Evolutionary conservation across 106 monocot species (phyloP).

Genomic region (Dendrobium huoshanense): DNA sequence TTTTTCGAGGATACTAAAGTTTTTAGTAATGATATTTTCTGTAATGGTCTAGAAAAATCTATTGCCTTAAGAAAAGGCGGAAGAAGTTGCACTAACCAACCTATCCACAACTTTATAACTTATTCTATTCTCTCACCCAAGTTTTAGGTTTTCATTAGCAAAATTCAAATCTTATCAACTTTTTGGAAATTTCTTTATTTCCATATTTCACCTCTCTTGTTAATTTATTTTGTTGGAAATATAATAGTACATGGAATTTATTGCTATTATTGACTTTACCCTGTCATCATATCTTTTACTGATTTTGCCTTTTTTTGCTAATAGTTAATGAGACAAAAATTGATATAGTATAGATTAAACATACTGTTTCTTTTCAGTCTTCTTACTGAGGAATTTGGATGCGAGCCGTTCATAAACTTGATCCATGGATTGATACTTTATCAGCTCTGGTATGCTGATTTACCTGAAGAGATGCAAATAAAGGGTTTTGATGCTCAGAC

Average conservation of each 20-base stretch:
- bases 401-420: constrained; percentile 46
- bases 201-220: neutral
- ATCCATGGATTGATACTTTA: constrained; percentile 63
- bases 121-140: no score
- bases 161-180: neutral
- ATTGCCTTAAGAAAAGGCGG: no score
- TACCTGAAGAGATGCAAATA: constrained; percentile 52
- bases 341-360: neutral
- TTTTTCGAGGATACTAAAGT: neutral
- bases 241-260: neutral
- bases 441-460: constrained; percentile 61
- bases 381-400: constrained; percentile 28
- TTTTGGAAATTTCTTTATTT: neutral
- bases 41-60: no score
- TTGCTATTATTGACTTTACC: neutral
- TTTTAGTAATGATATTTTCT: no score
- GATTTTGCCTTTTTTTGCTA: neutral
- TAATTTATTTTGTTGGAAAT: neutral
- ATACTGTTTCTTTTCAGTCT: constrained; percentile 36
- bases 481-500: constrained; percentile 24
- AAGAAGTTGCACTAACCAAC: no score
- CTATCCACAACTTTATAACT: no score
- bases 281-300: neutral
- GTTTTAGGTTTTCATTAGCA: no score
- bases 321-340: neutral